Evolutionary conservation across 192 early-diverging fungal species (phyloP).

Genomic region (Coemansia brasiliensis): DNA sequence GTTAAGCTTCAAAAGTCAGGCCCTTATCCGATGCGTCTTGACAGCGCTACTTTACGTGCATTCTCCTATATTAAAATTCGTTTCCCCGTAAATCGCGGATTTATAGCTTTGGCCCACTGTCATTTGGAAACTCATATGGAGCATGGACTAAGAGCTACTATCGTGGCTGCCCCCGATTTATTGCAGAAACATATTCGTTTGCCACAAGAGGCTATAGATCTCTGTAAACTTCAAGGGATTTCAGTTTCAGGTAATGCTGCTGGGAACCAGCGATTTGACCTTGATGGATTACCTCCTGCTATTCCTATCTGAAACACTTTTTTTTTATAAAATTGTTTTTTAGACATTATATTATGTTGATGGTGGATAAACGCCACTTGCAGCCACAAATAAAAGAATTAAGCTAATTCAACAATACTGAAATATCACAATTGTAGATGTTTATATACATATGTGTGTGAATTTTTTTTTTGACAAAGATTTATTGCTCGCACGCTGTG

Average conservation of each 20-base stretch:
- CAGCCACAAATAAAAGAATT: neutral
- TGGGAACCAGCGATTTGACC: conserved; percentile 8
- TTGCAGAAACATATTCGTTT: conserved; percentile 21
- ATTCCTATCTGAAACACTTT: neutral
- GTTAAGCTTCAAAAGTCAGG: conserved; percentile 46
- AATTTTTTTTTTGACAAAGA: too few species aligned
- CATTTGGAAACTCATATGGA: neutral
- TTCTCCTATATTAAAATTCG: conserved; percentile 6
- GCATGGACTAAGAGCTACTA: neutral
- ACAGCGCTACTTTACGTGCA: neutral
- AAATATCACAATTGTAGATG: neutral
- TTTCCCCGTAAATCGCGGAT: neutral
- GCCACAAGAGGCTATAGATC: conserved; percentile 45
- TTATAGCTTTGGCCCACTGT: neutral
- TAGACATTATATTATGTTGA: too few species aligned
- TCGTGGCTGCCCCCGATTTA: neutral
- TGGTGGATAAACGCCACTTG: neutral
- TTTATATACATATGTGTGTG: too few species aligned
- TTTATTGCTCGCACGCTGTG: too few species aligned
- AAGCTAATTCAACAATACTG: neutral
- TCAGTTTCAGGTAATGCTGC: conserved; percentile 5
- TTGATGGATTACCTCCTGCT: conserved; percentile 1
- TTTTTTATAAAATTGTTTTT: too few species aligned
- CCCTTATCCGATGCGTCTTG: conserved; percentile 58
- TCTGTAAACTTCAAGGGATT: conserved; percentile 1